Conservation (phyloP, 768 basidiomycete species). For the Gloeopeniophorella convolvens region DNA sequence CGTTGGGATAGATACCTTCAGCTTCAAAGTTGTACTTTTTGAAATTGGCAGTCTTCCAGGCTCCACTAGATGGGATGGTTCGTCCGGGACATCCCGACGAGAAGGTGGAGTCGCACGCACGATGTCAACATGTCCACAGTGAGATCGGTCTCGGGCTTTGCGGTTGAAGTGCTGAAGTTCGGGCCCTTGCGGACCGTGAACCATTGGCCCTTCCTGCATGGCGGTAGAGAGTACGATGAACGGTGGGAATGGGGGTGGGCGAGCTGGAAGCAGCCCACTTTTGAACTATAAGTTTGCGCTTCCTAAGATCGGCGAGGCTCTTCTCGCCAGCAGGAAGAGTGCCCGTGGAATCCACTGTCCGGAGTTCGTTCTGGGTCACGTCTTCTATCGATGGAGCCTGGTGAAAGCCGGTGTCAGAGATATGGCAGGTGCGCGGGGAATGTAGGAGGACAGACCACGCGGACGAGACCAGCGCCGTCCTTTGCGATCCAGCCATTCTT, state of each 20-base stretch:
- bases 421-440: constrained; percentile 2
- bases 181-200: constrained; percentile 83
- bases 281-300: constrained; percentile 83
- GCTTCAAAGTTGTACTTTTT: constrained; percentile 99
- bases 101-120: constrained; percentile 41
- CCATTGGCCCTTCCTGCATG: constrained; percentile 85
- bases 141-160: constrained; percentile 93
- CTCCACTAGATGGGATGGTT: constrained; percentile 48
- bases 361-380: constrained; percentile 64
- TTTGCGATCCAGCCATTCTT: constrained; percentile 96
- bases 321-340: constrained; percentile 73
- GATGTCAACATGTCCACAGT: constrained; percentile 92
- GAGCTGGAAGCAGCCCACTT: constrained; percentile 40
- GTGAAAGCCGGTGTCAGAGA: constrained; percentile 5
- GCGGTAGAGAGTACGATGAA: constrained; percentile 9
- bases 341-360: constrained; percentile 67
- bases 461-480: constrained; percentile 81
- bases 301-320: constrained; percentile 76
- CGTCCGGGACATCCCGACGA: background rate
- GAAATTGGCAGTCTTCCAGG: constrained; percentile 90
- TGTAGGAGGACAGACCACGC: constrained; percentile 56
- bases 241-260: background rate
- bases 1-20: constrained; percentile 81
- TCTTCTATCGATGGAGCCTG: constrained; percentile 68
- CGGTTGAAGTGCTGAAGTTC: constrained; percentile 83